A percentile compares a stretch with the other conserved stretches of the same genome.
phyloP scores from a whole-genome alignment of 2,329 filamentous ascomycete species.

The Penicillium sp. region DNA sequence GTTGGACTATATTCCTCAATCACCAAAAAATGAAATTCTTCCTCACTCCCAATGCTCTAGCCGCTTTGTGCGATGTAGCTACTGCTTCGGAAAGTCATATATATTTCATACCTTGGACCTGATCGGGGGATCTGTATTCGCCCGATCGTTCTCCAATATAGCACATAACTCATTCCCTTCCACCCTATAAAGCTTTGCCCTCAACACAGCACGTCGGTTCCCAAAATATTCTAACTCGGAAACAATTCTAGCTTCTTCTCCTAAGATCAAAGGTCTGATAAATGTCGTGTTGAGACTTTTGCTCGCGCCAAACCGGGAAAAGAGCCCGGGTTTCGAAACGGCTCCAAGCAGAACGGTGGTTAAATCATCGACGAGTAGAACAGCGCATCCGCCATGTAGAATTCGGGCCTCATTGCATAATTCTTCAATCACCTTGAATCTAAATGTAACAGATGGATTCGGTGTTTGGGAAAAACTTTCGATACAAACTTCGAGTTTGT shows the following conservation, averaged over 20 bases:
- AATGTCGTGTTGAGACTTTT: background rate
- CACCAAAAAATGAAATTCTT: no score
- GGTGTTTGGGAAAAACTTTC: background rate
- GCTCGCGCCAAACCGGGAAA: background rate
- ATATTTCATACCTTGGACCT: no score
- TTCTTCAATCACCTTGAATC: background rate
- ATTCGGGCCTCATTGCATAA: background rate
- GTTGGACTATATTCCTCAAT: no score
- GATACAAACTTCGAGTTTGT: background rate
- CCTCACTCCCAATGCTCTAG: no score
- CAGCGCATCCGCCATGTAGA: background rate
- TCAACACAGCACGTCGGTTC: background rate
- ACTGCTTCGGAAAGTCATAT: no score
- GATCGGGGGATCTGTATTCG: no score
- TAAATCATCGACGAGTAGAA: background rate
- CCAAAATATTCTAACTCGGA: background rate
- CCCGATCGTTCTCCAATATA: no score
- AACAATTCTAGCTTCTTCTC: background rate
- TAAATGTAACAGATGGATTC: background rate
- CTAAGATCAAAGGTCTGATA: background rate
- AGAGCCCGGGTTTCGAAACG: background rate
- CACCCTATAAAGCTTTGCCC: background rate
- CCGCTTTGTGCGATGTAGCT: no score
- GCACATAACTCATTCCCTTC: background rate
- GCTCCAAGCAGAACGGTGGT: background rate